Conservation (phyloP, 257 asterid species). For the Solanum peruvianum region DNA sequence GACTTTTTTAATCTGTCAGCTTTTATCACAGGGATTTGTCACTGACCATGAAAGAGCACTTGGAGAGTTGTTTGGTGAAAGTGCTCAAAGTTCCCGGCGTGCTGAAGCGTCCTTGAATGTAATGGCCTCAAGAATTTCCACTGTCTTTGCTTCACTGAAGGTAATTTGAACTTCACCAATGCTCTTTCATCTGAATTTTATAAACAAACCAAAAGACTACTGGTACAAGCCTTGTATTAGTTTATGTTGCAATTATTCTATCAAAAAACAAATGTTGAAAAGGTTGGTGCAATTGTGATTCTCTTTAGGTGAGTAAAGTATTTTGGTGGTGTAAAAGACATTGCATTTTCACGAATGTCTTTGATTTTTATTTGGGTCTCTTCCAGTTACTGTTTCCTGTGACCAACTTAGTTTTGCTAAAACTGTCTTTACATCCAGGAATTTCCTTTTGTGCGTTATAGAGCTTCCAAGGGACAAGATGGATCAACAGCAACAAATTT, state of each 20-base stretch:
- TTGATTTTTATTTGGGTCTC: background rate
- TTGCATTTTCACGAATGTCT: background rate
- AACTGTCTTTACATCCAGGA: background rate
- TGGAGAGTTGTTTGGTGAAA: slow-evolving; percentile 70
- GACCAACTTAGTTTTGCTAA: background rate
- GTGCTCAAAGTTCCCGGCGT: slow-evolving; percentile 44
- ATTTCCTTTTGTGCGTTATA: slow-evolving; percentile 69
- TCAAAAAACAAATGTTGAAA: background rate
- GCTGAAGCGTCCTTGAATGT: slow-evolving; percentile 53
- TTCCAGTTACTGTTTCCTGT: background rate
- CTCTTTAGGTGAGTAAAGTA: background rate
- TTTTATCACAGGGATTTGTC: slow-evolving; percentile 51
- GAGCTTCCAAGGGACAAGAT: slow-evolving; percentile 48
- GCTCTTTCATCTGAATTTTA: background rate
- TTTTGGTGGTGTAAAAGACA: background rate
- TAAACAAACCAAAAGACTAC: background rate
- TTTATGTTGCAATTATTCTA: background rate
- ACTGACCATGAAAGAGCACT: slow-evolving; percentile 96
- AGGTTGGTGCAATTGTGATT: background rate
- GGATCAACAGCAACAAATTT: slow-evolving; percentile 11
- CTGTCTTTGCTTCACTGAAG: slow-evolving; percentile 97
- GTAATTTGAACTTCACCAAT: slow-evolving; percentile 21
- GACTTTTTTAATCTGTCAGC: background rate
- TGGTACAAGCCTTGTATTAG: background rate
- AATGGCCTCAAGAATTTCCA: slow-evolving; percentile 79